phyloP scores from a whole-genome alignment of 495 filamentous ascomycete species.

The Penicillium malachiteum region DNA sequence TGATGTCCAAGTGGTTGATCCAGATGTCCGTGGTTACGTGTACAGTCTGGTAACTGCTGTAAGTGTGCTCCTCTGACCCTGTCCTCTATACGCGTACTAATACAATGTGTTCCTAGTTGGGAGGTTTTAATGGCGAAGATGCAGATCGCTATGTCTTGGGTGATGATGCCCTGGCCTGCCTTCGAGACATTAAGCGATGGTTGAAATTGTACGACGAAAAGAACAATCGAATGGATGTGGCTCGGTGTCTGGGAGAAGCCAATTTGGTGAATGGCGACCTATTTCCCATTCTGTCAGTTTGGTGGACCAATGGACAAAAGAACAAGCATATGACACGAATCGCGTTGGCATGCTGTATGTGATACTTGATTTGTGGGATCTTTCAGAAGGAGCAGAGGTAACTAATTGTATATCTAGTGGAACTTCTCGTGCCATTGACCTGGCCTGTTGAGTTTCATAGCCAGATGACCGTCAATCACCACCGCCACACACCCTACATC shows the following conservation, averaged over 20 bases:
- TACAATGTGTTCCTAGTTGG: conserved; percentile 57
- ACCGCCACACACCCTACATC: conserved; percentile 84
- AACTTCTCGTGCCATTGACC: conserved; percentile 90
- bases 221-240: conserved; percentile 91
- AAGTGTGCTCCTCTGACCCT: conserved; percentile 36
- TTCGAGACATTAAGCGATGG: conserved; percentile 93
- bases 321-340: conserved; percentile 75
- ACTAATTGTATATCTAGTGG: conserved; percentile 49
- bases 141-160: conserved; percentile 84
- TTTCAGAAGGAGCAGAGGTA: neutral
- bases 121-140: conserved; percentile 78
- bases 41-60: conserved; percentile 90
- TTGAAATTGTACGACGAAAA: conserved; percentile 93
- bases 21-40: conserved; percentile 86
- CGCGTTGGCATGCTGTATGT: conserved; percentile 72
- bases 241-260: conserved; percentile 85
- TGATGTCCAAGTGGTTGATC: conserved; percentile 63
- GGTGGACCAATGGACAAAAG: conserved; percentile 64
- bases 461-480: conserved; percentile 88
- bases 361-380: neutral
- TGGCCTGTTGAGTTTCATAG: conserved; percentile 86
- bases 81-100: conserved; percentile 20
- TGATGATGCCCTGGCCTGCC: conserved; percentile 86
- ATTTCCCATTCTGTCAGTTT: conserved; percentile 80
- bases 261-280: conserved; percentile 91